Evolutionary conservation across 805 yeast species (phyloP), one percentile per base, ranked within the genome.

Genomic region (Wickerhamomyces kurtzmanii): DNA sequence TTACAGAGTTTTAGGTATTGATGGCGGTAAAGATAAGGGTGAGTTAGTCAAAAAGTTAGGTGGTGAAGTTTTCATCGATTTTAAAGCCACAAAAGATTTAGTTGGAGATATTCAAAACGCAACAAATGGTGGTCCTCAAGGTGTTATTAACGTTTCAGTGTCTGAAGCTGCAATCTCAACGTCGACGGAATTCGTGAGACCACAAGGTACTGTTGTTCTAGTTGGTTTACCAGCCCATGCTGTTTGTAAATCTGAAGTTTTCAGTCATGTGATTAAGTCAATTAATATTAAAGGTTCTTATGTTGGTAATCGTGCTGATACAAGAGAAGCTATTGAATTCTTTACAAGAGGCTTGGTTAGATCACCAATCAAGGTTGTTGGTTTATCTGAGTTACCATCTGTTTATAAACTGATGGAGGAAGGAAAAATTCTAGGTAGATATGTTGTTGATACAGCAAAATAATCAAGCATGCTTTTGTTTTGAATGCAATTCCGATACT

Each of bases 11-110:
- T 47, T 78, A 16, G 86, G 72, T 45, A 76, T 79, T 42, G 89
- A 79, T 47, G 84, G 82, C 57, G 84, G 85, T 58, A 79, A 53
- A 11, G 84, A 67, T 27, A 79, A 79, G 60, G 71, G 62, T 37
- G 56, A 55, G 29, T 59, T 74, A 42, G 65, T 66, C 58, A 59
- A 62, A 49, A 44, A 54, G 6, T 59, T 75, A 38, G 86, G 85
- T 49, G 83, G 78, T 45, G 84, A 76, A 57, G 59, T 56, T 34
- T 76, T 55, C 53, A 55, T 75, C 40, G 85, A 77, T 47, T 70
- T 68, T 62, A 61, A 59, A 27, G 60, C 53, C 38, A 45, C 60
- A 36, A 68, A 68, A 52, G 73, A 71, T 52, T 49, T 71, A 25
- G 71, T 60, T 27, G 62, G 53, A 32, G 75, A 59, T 23, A 55